A percentile compares a stretch with the other conserved stretches of the same genome.
These are phyloP conservation scores for Cajanus cajan DNA, from an alignment of 306 rosid species.

Conservation along the genomic window DNA sequence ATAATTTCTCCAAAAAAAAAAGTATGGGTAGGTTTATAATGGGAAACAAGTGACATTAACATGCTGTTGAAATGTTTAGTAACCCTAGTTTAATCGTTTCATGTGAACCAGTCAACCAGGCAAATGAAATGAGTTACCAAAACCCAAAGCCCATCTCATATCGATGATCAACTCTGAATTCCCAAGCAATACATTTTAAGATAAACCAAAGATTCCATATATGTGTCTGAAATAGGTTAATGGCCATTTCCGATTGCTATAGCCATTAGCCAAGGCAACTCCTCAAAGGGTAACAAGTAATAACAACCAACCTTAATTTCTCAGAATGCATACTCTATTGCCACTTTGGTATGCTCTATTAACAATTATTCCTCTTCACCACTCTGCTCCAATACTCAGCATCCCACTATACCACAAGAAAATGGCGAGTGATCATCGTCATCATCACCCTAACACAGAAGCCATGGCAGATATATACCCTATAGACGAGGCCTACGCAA, in stretches of 20 bases:
- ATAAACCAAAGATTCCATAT: not conserved
- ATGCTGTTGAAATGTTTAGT: not conserved
- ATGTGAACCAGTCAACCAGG: constrained; percentile 19
- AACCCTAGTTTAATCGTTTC: not conserved
- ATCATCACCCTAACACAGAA: not conserved
- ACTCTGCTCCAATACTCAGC: not conserved
- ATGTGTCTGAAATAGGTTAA: not conserved
- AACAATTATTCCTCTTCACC: not conserved
- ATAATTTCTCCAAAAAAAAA: too few relatives aligned
- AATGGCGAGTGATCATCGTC: constrained; percentile 7
- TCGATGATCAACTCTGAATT: not conserved
- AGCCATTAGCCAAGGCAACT: not conserved
- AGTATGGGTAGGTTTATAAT: constrained; percentile 2
- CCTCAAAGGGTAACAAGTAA: not conserved
- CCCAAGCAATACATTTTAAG: not conserved
- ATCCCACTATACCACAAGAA: constrained; percentile 28
- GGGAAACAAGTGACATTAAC: not conserved
- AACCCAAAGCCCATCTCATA: not conserved
- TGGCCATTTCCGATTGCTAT: not conserved
- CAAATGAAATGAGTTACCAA: constrained; percentile 25
- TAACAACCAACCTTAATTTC: not conserved
- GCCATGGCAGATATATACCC: constrained; percentile 25
- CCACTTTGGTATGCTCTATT: constrained; percentile 1
- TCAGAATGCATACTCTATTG: constrained; percentile 10
- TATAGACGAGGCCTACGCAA: constrained; percentile 21